Conservation (phyloP, 495 filamentous ascomycete genomes). For the Aspergillus asperescens region DNA sequence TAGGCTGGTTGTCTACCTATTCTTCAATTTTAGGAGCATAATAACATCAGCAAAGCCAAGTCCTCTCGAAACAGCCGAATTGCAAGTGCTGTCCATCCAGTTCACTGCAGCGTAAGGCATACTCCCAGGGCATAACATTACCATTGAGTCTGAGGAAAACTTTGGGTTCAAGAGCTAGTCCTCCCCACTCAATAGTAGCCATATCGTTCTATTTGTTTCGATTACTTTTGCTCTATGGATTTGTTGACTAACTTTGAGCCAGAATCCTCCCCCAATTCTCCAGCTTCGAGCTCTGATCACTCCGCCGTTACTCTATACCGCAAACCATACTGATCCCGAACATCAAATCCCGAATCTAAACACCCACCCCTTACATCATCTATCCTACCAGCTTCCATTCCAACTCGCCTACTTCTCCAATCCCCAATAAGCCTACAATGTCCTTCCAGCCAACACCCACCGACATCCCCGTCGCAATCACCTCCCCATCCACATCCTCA, state of each 20-base stretch:
- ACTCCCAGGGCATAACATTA: neutral
- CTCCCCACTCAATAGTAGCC: neutral
- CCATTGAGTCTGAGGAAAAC: neutral
- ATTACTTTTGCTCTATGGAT: neutral
- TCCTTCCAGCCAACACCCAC: slow-evolving; percentile 54
- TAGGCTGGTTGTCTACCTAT: neutral
- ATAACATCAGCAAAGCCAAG: too few species aligned
- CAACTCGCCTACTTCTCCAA: too few species aligned
- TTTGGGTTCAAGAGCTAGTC: neutral
- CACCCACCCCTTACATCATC: neutral
- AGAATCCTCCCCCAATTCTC: neutral
- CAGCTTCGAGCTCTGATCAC: neutral
- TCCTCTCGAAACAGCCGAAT: too few species aligned
- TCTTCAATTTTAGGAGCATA: neutral
- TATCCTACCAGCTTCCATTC: neutral
- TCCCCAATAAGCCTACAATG: too few species aligned
- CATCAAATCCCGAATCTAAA: too few species aligned
- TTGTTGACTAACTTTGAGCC: neutral
- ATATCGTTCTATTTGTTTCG: neutral
- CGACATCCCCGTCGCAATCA: slow-evolving; percentile 81
- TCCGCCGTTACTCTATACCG: too few species aligned
- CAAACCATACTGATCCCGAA: too few species aligned
- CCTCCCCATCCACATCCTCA: slow-evolving; percentile 58
- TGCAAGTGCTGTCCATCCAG: neutral
- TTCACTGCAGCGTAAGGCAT: neutral